phyloP scores from a whole-genome alignment of 345 rosid genomes.

The Salix suchowensis region DNA sequence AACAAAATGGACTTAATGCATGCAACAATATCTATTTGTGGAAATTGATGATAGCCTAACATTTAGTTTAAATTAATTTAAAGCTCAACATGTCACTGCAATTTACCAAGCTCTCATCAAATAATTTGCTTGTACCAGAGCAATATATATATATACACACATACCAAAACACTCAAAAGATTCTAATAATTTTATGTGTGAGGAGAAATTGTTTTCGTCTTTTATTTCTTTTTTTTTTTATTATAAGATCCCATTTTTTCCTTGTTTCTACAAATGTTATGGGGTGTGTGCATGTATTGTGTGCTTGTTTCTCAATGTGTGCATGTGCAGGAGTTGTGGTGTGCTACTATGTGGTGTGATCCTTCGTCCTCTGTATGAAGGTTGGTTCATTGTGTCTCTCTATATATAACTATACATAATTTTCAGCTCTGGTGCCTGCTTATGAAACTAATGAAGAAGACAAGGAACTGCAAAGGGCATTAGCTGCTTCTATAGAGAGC shows the following conservation, averaged over 20 bases:
- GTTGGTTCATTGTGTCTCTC: background rate
- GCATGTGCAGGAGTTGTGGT: background rate
- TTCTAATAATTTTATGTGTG: background rate
- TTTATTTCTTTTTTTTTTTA: background rate
- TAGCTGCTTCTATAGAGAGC: slow-evolving; percentile 61
- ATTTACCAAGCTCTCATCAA: too few relatives aligned
- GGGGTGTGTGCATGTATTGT: background rate
- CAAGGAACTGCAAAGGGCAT: slow-evolving; percentile 54
- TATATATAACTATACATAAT: background rate
- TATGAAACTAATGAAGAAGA: slow-evolving; percentile 50
- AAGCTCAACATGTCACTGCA: background rate
- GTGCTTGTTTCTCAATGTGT: background rate
- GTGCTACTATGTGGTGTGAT: background rate
- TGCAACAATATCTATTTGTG: background rate
- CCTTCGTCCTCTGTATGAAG: background rate
- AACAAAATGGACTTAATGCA: background rate
- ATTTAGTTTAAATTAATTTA: background rate
- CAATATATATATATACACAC: too few relatives aligned
- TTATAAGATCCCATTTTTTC: background rate
- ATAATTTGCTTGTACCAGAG: too few relatives aligned
- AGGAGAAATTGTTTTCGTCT: background rate
- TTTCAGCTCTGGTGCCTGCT: slow-evolving; percentile 22
- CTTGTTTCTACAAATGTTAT: background rate
- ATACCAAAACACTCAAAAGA: background rate
- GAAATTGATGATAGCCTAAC: background rate